phyloP scores from a whole-genome alignment of 148 eudicot genomes.

The Pharnaceum exiguum region DNA sequence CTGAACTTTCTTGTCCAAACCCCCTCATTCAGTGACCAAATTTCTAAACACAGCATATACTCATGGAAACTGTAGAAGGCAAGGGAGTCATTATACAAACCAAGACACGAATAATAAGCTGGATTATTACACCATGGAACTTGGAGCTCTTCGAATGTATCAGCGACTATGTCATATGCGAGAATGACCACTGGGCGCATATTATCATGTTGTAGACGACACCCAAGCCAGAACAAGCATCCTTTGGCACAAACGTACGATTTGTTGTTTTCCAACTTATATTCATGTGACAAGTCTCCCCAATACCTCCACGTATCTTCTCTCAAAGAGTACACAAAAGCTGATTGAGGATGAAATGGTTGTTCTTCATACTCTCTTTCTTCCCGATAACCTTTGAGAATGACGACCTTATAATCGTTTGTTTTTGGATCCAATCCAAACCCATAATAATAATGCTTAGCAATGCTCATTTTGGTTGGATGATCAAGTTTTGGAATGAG shows the following conservation, averaged over 20 bases:
- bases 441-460: not conserved
- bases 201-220: too few species aligned
- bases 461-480: not conserved
- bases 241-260: conserved; percentile 4
- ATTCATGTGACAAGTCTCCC: not conserved
- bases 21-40: not conserved
- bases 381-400: not conserved
- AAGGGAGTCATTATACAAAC: conserved; percentile 4
- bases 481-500: not conserved
- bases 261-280: not conserved
- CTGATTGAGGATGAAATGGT: not conserved
- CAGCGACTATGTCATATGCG: conserved; percentile 7
- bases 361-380: not conserved
- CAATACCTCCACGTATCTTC: conserved; percentile 9
- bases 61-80: conserved; percentile 3
- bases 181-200: not conserved
- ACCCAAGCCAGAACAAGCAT: conserved; percentile 9
- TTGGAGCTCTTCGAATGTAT: conserved; percentile 8
- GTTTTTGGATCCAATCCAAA: conserved; percentile 9
- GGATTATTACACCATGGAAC: conserved; percentile 1
- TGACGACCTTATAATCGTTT: conserved; percentile 9
- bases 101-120: not conserved
- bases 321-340: conserved; percentile 1
- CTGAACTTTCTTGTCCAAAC: conserved; percentile 1
- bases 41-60: not conserved